Percentiles rank a stretch among this genome's conserved stretches.
Conservation (phyloP, 805 yeast species). For the Yamadazyma olivae region DNA sequence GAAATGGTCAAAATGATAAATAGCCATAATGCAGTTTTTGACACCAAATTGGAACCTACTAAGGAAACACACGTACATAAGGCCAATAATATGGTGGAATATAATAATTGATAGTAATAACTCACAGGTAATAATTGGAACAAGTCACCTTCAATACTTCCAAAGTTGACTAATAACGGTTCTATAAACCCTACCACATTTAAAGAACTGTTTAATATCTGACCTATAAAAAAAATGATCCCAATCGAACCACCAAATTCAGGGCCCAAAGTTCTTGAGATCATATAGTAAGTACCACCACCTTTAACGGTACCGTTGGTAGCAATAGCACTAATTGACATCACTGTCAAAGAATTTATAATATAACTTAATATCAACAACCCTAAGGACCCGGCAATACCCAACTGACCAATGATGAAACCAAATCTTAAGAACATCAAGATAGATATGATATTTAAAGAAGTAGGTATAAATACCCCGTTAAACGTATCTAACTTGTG, state of each 20-base stretch:
- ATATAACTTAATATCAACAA: slow-evolving; percentile 70
- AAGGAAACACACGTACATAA: slow-evolving; percentile 73
- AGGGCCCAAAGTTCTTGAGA: slow-evolving; percentile 91
- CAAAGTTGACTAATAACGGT: slow-evolving; percentile 81
- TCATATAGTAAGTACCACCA: slow-evolving; percentile 98
- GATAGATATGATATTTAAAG: slow-evolving; percentile 88
- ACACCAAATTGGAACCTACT: slow-evolving; percentile 77
- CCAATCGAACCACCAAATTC: slow-evolving; percentile 99
- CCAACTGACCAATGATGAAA: slow-evolving; percentile 92
- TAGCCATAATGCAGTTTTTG: slow-evolving; percentile 74
- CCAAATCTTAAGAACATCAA: slow-evolving; percentile 95
- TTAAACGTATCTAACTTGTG: slow-evolving; percentile 72
- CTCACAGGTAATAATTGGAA: slow-evolving; percentile 63
- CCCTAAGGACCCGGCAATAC: slow-evolving; percentile 71
- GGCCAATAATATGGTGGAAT: slow-evolving; percentile 68
- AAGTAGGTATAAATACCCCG: slow-evolving; percentile 93
- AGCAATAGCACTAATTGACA: slow-evolving; percentile 92
- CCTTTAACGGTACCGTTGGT: slow-evolving; percentile 97
- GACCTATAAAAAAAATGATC: slow-evolving; percentile 90
- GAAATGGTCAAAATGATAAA: slow-evolving; percentile 66
- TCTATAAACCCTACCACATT: slow-evolving; percentile 96
- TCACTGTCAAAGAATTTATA: slow-evolving; percentile 79
- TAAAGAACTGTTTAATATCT: slow-evolving; percentile 84
- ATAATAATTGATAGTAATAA: slow-evolving; percentile 62
- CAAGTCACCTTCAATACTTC: slow-evolving; percentile 54